phyloP scores from a whole-genome alignment of 2,329 filamentous ascomycete genomes.

The Beauveria varroae region DNA sequence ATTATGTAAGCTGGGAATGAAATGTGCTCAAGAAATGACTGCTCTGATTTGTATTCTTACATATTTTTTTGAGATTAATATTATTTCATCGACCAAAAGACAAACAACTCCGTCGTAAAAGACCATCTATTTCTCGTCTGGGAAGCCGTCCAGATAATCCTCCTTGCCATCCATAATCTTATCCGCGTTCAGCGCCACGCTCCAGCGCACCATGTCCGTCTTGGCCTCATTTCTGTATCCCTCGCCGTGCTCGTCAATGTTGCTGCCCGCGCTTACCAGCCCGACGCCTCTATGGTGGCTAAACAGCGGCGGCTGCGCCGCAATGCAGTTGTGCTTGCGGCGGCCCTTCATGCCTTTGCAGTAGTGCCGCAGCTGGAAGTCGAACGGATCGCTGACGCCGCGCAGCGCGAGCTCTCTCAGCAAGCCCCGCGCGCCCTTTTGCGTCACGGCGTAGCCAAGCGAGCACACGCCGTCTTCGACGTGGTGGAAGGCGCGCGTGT shows the following conservation, averaged over 20 bases:
- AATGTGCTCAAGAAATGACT: too few species aligned
- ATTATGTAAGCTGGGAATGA: too few species aligned
- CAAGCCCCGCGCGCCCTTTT: slow-evolving; percentile 31
- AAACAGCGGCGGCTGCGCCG: slow-evolving; percentile 34
- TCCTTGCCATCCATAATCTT: slow-evolving; percentile 6
- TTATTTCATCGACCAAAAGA: too few species aligned
- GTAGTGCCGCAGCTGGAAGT: slow-evolving; percentile 37
- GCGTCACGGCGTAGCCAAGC: slow-evolving; percentile 35
- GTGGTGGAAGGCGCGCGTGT: slow-evolving; percentile 35
- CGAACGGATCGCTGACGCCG: slow-evolving; percentile 29
- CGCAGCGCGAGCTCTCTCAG: slow-evolving; percentile 30
- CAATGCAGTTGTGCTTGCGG: slow-evolving; percentile 30
- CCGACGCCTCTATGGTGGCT: slow-evolving; percentile 35
- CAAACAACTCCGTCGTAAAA: too few species aligned
- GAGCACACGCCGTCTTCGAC: slow-evolving; percentile 31
- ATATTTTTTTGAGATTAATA: too few species aligned
- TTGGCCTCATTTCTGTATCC: slow-evolving; percentile 19
- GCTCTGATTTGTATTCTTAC: too few species aligned
- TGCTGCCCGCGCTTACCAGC: slow-evolving; percentile 22
- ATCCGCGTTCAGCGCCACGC: slow-evolving; percentile 1
- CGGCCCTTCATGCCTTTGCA: slow-evolving; percentile 31
- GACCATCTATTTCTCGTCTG: not conserved
- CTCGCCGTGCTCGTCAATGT: slow-evolving; percentile 27
- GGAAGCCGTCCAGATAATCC: not conserved
- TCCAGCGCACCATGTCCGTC: slow-evolving; percentile 13